Base-by-base conservation (phyloP, 192 early-diverging fungal species). In the Rhizophagus clarus region DNA sequence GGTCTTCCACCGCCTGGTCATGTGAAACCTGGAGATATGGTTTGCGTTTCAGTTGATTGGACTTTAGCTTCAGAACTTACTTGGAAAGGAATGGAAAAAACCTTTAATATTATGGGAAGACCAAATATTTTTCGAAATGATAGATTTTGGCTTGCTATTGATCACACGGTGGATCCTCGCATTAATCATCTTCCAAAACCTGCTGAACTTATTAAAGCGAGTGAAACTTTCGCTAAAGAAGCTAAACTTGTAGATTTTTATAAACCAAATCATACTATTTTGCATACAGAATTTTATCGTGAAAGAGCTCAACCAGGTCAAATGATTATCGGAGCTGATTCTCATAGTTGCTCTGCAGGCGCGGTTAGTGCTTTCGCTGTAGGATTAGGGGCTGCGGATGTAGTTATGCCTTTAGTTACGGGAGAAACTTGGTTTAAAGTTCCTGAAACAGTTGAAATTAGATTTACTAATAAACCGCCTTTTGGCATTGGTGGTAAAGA, bases 1-100 rank as follows among this genome's bases (percentile, higher is more conserved):
- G 90, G 91, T 32, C 86, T 93, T 81, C 37, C 88, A 20, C 84
- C 86, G n/a, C 91, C 90, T 12, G 90, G 88, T 51, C 86, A 92
- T 68, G 89, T 94, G 71, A 89, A 83, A 81, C 93, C 93, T 17
- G 93, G 93, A 67, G 91, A 94, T 81, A 93, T 94, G 91, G 87
- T 94, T 29, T 94, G 93, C 79, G 93, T 94, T 31, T 85, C 88
- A 9, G 93, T 94, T 10, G 93, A 94, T 84, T 94, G 93, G 93
- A 94, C 93, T 28, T 87, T 94, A 77, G 93, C 93, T 8, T 93
- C 92, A 12, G 93, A 94, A 80, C 87, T 92, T 79, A 93, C 93
- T n/a, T 94, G 93, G 93, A 91, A 92, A 82, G 93, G 93, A 67
- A 94, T 94, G 93, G 89, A 94, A 86, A 93, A 94, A 89, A 94